A percentile compares a stretch with the other conserved stretches of the same genome.
Evolutionary conservation across 148 eudicot genomes (phyloP).

Genomic region (Rheum nobile): DNA sequence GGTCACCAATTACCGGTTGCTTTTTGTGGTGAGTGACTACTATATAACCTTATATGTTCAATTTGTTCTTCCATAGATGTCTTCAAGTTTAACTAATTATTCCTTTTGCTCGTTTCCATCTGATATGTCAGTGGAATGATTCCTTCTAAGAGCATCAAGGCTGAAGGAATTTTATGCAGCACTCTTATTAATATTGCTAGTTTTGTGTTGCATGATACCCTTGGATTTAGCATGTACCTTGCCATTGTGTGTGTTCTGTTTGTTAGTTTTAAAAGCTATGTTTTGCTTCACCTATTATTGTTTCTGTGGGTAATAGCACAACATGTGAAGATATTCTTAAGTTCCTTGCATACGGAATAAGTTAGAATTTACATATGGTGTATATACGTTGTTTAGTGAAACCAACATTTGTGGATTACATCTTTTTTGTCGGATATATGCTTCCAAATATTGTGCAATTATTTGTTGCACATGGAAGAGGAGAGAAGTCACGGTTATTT

Average conservation of each 20-base stretch:
- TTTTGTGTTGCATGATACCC: background rate
- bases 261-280: background rate
- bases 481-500: background rate
- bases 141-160: background rate
- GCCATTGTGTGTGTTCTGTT: background rate
- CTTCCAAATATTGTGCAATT: background rate
- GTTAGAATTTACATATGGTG: background rate
- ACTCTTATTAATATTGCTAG: background rate
- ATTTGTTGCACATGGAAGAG: background rate
- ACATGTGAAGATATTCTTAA: background rate
- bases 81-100: background rate
- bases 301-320: background rate
- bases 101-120: background rate
- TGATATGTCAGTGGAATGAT: background rate
- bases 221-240: background rate
- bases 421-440: background rate
- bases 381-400: background rate
- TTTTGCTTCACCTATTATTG: background rate
- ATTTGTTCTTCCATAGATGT: background rate
- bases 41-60: background rate
- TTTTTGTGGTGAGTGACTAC: conserved; percentile 62
- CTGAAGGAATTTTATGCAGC: background rate
- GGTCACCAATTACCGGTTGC: conserved; percentile 82
- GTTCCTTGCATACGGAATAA: background rate
- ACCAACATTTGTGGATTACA: background rate